Conservation (phyloP, 2,329 filamentous ascomycete species). For the Geoglossum cookeanum region DNA sequence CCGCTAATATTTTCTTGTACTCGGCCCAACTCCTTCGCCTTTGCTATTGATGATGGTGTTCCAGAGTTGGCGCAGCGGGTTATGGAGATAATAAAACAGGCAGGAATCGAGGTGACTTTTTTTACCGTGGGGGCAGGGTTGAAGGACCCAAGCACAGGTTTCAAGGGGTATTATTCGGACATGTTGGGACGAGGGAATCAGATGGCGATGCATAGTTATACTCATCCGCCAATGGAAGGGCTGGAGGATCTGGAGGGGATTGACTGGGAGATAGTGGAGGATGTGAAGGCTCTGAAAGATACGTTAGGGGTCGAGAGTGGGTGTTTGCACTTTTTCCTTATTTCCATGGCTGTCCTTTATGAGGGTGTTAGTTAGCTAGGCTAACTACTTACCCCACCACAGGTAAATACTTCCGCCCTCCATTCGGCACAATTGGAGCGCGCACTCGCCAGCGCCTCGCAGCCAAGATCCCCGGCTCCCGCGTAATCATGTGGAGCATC, state of each 20-base stretch:
- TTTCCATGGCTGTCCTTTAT: too few relatives aligned
- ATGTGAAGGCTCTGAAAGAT: conserved; percentile 16
- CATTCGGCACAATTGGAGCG: conserved; percentile 48
- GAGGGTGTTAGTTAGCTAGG: too few relatives aligned
- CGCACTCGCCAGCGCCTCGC: conserved; percentile 45
- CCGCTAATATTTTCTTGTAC: conserved; percentile 43
- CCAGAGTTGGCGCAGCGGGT: conserved; percentile 40
- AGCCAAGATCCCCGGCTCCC: conserved; percentile 29
- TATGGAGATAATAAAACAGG: conserved; percentile 40
- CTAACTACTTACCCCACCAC: not conserved
- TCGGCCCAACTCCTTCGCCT: conserved; percentile 49
- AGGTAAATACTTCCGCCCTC: conserved; percentile 45
- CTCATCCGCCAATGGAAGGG: conserved; percentile 36
- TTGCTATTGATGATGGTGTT: conserved; percentile 51
- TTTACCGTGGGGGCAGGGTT: conserved; percentile 49
- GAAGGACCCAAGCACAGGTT: conserved; percentile 36
- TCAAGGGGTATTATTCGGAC: conserved; percentile 43
- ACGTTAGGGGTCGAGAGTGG: conserved; percentile 19
- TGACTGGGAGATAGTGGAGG: conserved; percentile 20
- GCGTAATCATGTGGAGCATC: conserved; percentile 48
- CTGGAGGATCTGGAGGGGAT: conserved; percentile 17
- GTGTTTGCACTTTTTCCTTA: conserved; percentile 2
- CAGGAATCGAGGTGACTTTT: conserved; percentile 47
- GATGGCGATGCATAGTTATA: conserved; percentile 48
- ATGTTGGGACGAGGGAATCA: conserved; percentile 45